Percentiles rank a stretch among this genome's conserved stretches.
Evolutionary conservation across 495 filamentous ascomycete genomes (phyloP).

Genomic region (Trichoderma erinaceum): DNA sequence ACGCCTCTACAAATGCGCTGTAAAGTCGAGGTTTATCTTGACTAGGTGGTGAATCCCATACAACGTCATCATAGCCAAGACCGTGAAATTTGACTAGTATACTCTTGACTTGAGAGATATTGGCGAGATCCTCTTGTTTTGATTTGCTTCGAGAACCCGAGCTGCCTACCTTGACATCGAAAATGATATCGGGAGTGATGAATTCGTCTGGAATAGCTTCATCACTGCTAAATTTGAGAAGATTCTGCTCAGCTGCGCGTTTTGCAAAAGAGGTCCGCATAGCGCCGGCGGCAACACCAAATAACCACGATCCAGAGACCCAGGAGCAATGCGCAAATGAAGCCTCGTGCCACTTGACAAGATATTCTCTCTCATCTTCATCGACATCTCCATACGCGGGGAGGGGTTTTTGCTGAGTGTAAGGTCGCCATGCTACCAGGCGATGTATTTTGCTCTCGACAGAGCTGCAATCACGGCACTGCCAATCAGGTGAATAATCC

Average conservation of each 20-base stretch:
- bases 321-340: constrained; percentile 77
- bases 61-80: constrained; percentile 84
- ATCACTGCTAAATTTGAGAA: constrained; percentile 57
- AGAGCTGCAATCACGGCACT: constrained; percentile 64
- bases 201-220: constrained; percentile 82
- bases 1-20: constrained; percentile 76
- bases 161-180: constrained; percentile 58
- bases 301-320: constrained; percentile 87
- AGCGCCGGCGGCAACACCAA: constrained; percentile 53
- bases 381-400: constrained; percentile 46
- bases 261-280: constrained; percentile 74
- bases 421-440: constrained; percentile 83
- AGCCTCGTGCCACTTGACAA: constrained; percentile 75
- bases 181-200: constrained; percentile 79
- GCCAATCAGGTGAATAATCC: constrained; percentile 64
- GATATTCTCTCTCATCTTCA: constrained; percentile 73
- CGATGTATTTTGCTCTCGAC: constrained; percentile 56
- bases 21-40: constrained; percentile 48
- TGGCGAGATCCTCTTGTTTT: constrained; percentile 58
- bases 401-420: constrained; percentile 43
- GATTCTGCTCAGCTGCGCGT: constrained; percentile 51
- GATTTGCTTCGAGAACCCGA: constrained; percentile 29
- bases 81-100: constrained; percentile 90
- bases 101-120: constrained; percentile 60
- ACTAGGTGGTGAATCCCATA: constrained; percentile 82